Base-by-base conservation (phyloP, 2,329 filamentous ascomycete genomes). In the Trichoderma koningii region DNA sequence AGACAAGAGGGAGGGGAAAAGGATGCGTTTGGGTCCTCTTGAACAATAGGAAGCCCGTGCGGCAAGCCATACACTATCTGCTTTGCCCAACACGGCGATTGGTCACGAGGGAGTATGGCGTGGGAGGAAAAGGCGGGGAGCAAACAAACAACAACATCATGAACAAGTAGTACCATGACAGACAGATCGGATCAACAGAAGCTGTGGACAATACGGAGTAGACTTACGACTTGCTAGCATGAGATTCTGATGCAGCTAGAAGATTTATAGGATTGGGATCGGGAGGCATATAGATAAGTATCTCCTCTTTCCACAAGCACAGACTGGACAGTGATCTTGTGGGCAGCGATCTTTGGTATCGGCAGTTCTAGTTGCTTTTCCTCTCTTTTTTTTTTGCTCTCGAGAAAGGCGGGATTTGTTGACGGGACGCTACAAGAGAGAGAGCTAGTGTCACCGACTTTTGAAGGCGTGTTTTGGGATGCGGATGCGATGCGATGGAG, bases 31-130 rank as follows among this genome's bases (percentile, higher is more conserved):
- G 41, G 17, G 19, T n/a, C 59, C 9, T 45, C 50, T 45, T 30
- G 23, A 56, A 64, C 52, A 56, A 64, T 55, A 64, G 61, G 52
- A 56, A 56, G 61, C 42, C 61, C 52, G 61, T 64, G 61, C 61
- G 30, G 30, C 26, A 30, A 45, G 50, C 34, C 34, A 38, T 38
- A 12, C 34, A 12, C 34, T 26, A 63, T 23, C 17, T 56, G 23
- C 34, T 38, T 30, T 56, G 30, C 61, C 61, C 61, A 64, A 64
- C 51, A 50, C 5, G 61, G 61, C 34, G 42, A 64, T 28, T 42
- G 34, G 53, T 56, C 61, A 56, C 61, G 61, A 64, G 61, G 51
- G 34, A 15, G 15, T 23, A 30, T 7, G 30, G 30, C 30, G 10
- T 9, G 34, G 34, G 10, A 14, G 34, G 14, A 38, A 12, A 38